These are phyloP conservation scores for Pichia eremophila DNA, from an alignment of 805 yeast species.

Conservation along the genomic window DNA sequence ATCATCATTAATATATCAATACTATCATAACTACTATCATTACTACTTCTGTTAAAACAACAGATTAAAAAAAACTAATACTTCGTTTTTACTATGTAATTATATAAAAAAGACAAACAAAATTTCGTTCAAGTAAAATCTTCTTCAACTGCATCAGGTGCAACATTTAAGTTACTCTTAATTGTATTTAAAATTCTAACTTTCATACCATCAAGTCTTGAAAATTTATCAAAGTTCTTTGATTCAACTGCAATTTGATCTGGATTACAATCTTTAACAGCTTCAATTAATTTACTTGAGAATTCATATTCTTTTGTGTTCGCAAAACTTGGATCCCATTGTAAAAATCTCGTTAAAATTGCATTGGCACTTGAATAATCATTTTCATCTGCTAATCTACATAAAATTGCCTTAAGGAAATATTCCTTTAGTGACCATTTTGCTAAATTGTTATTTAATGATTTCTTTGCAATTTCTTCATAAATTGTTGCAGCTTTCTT, in stretches of 20 bases:
- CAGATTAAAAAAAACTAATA: no score
- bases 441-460: conserved; percentile 63
- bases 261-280: conserved; percentile 73
- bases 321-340: conserved; percentile 69
- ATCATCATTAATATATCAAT: no score
- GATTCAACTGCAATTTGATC: conserved; percentile 67
- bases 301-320: conserved; percentile 70
- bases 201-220: conserved; percentile 85
- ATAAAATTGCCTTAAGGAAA: conserved; percentile 72
- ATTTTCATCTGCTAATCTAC: conserved; percentile 65
- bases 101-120: neutral
- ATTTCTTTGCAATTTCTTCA: conserved; percentile 68
- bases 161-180: conserved; percentile 38
- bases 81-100: no score
- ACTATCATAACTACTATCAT: no score
- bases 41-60: no score
- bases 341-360: conserved; percentile 50
- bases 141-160: conserved; percentile 26
- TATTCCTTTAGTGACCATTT: conserved; percentile 93
- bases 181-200: conserved; percentile 75
- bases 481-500: conserved; percentile 66
- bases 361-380: conserved; percentile 83
- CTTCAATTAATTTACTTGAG: conserved; percentile 54
- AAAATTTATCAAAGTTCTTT: conserved; percentile 77
- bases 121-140: conserved; percentile 24